Percentiles rank a stretch among this genome's conserved stretches.
These are phyloP conservation scores for Juglanconis oblonga DNA, from an alignment of 2,329 filamentous ascomycete genomes.

Conservation along the genomic window DNA sequence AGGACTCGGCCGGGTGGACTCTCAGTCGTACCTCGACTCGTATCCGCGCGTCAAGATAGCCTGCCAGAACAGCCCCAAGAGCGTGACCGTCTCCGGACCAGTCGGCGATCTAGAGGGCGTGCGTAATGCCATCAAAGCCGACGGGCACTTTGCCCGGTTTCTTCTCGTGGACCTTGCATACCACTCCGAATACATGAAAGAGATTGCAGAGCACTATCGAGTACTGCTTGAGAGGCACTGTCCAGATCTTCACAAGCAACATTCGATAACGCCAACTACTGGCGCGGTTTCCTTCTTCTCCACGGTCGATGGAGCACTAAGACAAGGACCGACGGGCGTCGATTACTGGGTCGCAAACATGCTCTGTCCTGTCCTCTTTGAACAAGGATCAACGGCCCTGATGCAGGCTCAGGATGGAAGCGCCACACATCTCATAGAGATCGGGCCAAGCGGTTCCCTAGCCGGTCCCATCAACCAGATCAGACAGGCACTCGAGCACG, in stretches of 20 bases:
- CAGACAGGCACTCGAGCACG: not conserved
- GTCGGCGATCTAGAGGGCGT: conserved; percentile 21
- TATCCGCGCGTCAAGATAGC: not conserved
- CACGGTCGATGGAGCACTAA: not conserved
- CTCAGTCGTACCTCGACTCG: not conserved
- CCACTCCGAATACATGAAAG: not conserved
- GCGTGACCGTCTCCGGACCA: conserved; percentile 33
- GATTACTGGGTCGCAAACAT: not conserved
- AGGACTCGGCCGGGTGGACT: not conserved
- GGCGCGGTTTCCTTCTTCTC: not conserved
- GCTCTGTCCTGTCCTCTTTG: not conserved
- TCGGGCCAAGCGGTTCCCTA: not conserved
- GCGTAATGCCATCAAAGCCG: conserved; percentile 17
- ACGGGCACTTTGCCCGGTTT: conserved; percentile 26
- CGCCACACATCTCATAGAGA: not conserved
- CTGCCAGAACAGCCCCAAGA: conserved; percentile 23
- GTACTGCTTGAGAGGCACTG: not conserved
- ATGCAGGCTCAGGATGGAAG: not conserved
- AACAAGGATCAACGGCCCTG: not conserved
- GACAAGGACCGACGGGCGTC: not conserved
- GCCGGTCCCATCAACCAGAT: not conserved
- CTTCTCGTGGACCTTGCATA: conserved; percentile 31
- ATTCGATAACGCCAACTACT: no score
- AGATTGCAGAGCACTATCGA: not conserved
- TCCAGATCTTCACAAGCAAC: no score